Evolutionary conservation across 192 early-diverging fungal genomes (phyloP), one percentile per base, ranked within the genome.

Genomic region (Cetraspora pellucida): DNA sequence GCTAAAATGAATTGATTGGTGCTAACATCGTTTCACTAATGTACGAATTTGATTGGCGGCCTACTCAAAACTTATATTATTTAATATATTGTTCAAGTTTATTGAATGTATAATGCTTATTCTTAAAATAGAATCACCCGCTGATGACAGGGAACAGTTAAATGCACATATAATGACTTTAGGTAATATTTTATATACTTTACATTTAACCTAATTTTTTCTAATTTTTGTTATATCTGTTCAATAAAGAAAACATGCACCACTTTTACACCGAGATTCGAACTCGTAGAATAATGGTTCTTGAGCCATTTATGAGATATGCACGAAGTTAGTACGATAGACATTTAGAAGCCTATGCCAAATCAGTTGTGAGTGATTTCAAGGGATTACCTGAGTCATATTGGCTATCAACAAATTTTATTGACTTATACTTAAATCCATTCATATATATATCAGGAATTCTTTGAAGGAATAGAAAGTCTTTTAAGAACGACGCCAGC

Each of bases 391-490:
- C n/a, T 31, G 21, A 37, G 6, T 10, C n/a, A 23, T 37, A 9
- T 16, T 27, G 2, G 8, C 31, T 13, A 37, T n/a, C 21, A 50
- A n/a, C n/a, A 14, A 30, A 17, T 27, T 31, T 13, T 3, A n/a
- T 23, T 0, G 47, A 58, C 37, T 46, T 60, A 69, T 46, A n/a
- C 10, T 11, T 9, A 46, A 2, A 9, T 17, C 6, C 30, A 28
- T 27, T 0, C 16, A n/a, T 66, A 6, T 43, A 58, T 13, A 0
- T 75, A 67, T 9, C 81, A 93, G 91, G 96, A 95, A 83, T 99
- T 99, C 81, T 99, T 99, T 78, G 96, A 98, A 67, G 95, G 94
- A 3, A 92, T 99, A 16, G 97, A 99, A 47, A 89, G 84, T 23
- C 83, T 96, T 54, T 81, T 97, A 47, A 93, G 91, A 80, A 94